Evolutionary conservation across 371 early-diverging fungal genomes (phyloP), one percentile per base, ranked within the genome.

Genomic region (Syncephalastrum sp.): DNA sequence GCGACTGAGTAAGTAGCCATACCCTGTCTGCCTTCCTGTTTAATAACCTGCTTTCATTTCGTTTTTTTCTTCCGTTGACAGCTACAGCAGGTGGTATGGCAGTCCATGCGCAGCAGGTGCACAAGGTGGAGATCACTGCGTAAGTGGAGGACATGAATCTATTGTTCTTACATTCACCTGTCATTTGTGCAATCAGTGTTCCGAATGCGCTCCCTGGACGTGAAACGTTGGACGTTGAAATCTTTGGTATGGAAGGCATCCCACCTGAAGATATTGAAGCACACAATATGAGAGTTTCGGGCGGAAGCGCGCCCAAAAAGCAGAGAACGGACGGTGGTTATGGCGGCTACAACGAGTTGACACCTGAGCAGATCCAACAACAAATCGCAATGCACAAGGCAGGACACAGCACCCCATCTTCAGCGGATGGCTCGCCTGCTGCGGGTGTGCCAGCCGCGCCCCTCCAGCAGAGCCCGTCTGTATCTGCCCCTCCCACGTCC

Each of bases 241-340:
- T 97, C 50, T 94, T 93, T 72, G 98, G 96, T 21, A 97, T 94
- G 91, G 89, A 89, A 59, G 96, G 96, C 6, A 89, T 97, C 44
- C 98, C 98, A 13, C 84, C 80, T 43, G 89, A 83, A 51, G 95
- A 96, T 68, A 65, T 89, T 33, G 69, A 77, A 8, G 88, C 85
- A 5, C 87, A 92, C 57, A 79, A 85, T 58, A 66, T 64, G 17
- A 80, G 81, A 53, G 59, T 80, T 52, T 42, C 57, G 16, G 72
- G 69, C 14, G 60, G 67, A 24, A 60, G 63, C n/a, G 53, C 62
- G 8, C 56, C 63, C 4, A 67, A 72, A 51, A 64, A 65, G 21
- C 41, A 68, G 29, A 62, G 61, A 38, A 53, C 69, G 41, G 60
- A 56, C 60, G 54, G 54, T 42, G 42, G 19, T 38, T 65, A 7